Evolutionary conservation across 371 early-diverging fungal species (phyloP).

Genomic region (Mucor racemosus): DNA sequence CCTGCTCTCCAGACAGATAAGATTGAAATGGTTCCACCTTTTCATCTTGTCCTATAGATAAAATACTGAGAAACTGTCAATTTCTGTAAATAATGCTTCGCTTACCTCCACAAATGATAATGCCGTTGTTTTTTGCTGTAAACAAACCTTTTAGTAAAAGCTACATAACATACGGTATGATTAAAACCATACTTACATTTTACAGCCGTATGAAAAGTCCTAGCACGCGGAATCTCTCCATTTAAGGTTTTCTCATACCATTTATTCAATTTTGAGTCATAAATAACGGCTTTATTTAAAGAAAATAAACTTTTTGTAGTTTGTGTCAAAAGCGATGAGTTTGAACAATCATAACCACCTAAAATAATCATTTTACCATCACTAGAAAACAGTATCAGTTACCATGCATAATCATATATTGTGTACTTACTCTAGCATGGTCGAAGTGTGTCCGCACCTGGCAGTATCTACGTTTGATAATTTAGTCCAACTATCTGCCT

Average conservation of each 20-base stretch:
- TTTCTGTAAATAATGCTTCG: not conserved
- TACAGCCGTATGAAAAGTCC: slow-evolving; percentile 41
- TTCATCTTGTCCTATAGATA: slow-evolving; percentile 31
- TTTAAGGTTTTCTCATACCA: slow-evolving; percentile 30
- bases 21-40: slow-evolving; percentile 35
- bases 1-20: slow-evolving; percentile 27
- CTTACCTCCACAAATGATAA: slow-evolving; percentile 37
- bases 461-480: not conserved
- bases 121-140: slow-evolving; percentile 25
- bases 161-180: too few species aligned
- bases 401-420: not conserved
- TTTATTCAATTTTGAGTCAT: slow-evolving; percentile 14
- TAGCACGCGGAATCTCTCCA: slow-evolving; percentile 29
- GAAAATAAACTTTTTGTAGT: slow-evolving; percentile 14
- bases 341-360: slow-evolving; percentile 35
- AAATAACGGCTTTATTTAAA: slow-evolving; percentile 26
- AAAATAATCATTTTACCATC: slow-evolving; percentile 36
- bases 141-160: not conserved
- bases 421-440: slow-evolving; percentile 29
- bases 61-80: not conserved
- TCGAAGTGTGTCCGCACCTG: slow-evolving; percentile 43
- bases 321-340: not conserved
- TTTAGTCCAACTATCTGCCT: not conserved
- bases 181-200: slow-evolving; percentile 23
- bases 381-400: slow-evolving; percentile 12